Evolutionary conservation across 495 filamentous ascomycete species (phyloP).

Genomic region (Aspergillus sclerotiicarbonarius): DNA sequence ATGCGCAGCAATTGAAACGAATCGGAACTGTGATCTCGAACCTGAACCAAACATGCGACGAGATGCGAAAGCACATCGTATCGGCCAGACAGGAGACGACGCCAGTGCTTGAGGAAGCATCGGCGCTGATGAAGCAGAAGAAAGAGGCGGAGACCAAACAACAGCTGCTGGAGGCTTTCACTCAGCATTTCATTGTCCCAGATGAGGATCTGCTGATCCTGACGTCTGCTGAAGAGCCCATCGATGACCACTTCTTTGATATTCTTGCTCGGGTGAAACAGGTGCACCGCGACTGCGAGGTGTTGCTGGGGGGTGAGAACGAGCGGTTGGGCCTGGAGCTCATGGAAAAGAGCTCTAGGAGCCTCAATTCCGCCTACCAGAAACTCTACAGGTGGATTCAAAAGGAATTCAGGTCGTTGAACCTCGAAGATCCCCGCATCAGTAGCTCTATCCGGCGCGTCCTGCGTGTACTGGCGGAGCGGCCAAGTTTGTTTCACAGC

Average conservation of each 20-base stretch:
- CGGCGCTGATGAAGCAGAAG: conserved; percentile 70
- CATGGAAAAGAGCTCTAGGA: conserved; percentile 82
- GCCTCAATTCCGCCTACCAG: conserved; percentile 89
- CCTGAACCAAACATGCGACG: conserved; percentile 77
- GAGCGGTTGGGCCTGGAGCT: conserved; percentile 83
- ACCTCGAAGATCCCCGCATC: conserved; percentile 93
- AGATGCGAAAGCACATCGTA: conserved; percentile 74
- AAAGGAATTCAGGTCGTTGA: conserved; percentile 85
- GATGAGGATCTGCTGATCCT: conserved; percentile 72
- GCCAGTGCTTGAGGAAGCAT: conserved; percentile 76
- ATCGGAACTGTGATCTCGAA: conserved; percentile 76
- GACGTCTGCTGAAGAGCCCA: conserved; percentile 72
- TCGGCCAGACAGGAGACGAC: conserved; percentile 72
- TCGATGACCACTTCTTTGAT: conserved; percentile 83
- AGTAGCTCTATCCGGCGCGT: conserved; percentile 81
- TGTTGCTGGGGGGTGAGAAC: conserved; percentile 85
- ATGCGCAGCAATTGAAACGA: conserved; percentile 72
- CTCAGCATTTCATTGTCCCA: conserved; percentile 77
- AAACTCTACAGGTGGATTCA: conserved; percentile 95
- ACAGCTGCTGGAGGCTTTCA: conserved; percentile 76
- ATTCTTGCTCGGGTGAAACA: conserved; percentile 78
- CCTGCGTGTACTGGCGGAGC: conserved; percentile 82
- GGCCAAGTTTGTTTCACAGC: conserved; percentile 86
- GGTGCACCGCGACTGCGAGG: conserved; percentile 83
- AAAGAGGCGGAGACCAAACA: conserved; percentile 82